Percentiles rank a stretch among this genome's conserved stretches.
Evolutionary conservation across 176 grass and related monocot species (phyloP).

Genomic region (Rhynchospora pubera): DNA sequence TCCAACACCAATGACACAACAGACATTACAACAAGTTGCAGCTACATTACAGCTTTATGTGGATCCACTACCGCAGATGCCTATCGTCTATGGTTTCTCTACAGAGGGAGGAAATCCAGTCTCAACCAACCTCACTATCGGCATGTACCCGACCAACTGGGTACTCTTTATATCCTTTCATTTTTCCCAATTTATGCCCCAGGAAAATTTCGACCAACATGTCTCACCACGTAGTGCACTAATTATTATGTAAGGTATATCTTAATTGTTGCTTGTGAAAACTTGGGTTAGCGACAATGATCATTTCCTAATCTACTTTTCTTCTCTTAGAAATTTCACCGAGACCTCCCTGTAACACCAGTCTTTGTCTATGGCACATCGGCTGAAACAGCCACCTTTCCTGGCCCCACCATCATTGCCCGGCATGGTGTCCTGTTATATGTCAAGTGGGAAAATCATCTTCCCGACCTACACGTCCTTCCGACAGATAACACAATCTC

Average conservation of each 20-base stretch:
- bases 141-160: slow-evolving; percentile 49
- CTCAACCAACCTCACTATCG: slow-evolving; percentile 47
- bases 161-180: slow-evolving; percentile 15
- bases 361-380: not conserved
- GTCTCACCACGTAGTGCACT: not conserved
- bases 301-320: not conserved
- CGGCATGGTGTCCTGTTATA: not conserved
- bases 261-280: no score
- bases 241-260: not conserved
- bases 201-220: not conserved
- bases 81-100: slow-evolving; percentile 33
- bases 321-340: not conserved
- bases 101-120: slow-evolving; percentile 5
- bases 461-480: not conserved
- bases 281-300: not conserved
- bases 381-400: not conserved
- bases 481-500: not conserved
- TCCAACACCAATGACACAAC: not conserved
- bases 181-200: not conserved
- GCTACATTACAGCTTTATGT: slow-evolving; percentile 40
- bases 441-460: not conserved
- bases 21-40: slow-evolving; percentile 32
- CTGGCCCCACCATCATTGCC: not conserved
- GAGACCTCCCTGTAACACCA: not conserved
- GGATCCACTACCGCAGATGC: slow-evolving; percentile 47